Conservation (phyloP, 2,329 filamentous ascomycete genomes). For the Ophiocordyceps camponoti-saundersi region DNA sequence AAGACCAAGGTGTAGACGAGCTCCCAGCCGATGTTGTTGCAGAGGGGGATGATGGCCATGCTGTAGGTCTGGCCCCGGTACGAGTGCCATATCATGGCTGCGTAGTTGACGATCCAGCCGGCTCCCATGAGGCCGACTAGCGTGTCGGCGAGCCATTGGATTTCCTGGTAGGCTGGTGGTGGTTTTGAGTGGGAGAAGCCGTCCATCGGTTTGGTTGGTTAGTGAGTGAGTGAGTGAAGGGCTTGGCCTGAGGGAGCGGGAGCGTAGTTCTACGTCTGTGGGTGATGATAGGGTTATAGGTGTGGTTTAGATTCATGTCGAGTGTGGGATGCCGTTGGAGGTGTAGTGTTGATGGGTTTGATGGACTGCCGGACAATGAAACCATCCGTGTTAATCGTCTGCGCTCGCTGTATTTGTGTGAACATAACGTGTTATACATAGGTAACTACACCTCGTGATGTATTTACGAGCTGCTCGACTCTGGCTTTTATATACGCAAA, state of each 20-base stretch:
- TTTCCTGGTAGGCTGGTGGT: conserved; percentile 2
- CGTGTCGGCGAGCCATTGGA: conserved; percentile 4
- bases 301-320: too few species aligned
- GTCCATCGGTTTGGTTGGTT: conserved; percentile 1
- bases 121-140: conserved; percentile 3
- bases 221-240: not conserved
- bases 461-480: too few species aligned
- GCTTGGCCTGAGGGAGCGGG: not conserved
- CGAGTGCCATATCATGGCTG: conserved; percentile 4
- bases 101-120: conserved; percentile 5
- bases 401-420: too few species aligned
- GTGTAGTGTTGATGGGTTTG: too few species aligned
- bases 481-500: too few species aligned
- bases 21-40: conserved; percentile 6
- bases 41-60: conserved; percentile 5
- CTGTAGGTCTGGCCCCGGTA: conserved; percentile 3
- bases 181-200: conserved; percentile 3
- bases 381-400: too few species aligned
- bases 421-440: too few species aligned
- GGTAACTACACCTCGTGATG: too few species aligned
- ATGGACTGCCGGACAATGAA: too few species aligned
- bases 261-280: too few species aligned
- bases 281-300: not conserved
- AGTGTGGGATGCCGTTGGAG: too few species aligned
- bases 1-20: conserved; percentile 3